Evolutionary conservation across 768 basidiomycete species (phyloP), one percentile per base, ranked within the genome.

Genomic region (Chalciporus chontae): DNA sequence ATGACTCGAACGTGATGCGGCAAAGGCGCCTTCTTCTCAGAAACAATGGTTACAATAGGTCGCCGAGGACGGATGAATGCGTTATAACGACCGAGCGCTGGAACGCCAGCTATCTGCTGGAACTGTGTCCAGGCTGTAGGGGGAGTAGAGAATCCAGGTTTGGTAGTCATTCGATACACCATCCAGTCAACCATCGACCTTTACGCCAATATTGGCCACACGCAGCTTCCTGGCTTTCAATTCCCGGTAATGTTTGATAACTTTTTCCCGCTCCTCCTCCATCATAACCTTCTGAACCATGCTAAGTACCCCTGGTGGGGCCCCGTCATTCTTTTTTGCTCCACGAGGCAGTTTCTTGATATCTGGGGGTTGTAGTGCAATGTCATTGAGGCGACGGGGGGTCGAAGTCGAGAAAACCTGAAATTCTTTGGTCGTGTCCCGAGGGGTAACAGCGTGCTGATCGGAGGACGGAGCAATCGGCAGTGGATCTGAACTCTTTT

Each of bases 281-380:
- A 92, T 81, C 81, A 87, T 81, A 6, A 74, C 73, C 62, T 80
- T 83, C 70, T 90, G 87, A 13, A 84, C 81, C 78, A 89, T 83
- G 24, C 84, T 85, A 26, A 90, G 56, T 8, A 87, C 75, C 3
- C 75, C 76, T 37, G 51, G 45, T 54, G 61, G 59, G 73, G 70
- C 51, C 60, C 59, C 50, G 43, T 44, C 59, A 42, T 40, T 58
- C 54, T 51, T 54, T 2, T 53, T 57, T 11, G 68, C 76, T 24
- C 78, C 74, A 18, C 81, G 77, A 18, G 82, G 79, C 6, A 80
- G 68, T 51, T 72, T 77, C 52, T 72, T 81, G 31, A 89, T 63
- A 36, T 77, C 75, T 2, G 86, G 87, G 10, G 87, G 86, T 26
- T 82, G 85, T 53, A 77, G 76, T 1, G 77, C 85, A 50, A 89